phyloP scores from a whole-genome alignment of 2,329 filamentous ascomycete genomes.

The Ascosphaera acerosa region DNA sequence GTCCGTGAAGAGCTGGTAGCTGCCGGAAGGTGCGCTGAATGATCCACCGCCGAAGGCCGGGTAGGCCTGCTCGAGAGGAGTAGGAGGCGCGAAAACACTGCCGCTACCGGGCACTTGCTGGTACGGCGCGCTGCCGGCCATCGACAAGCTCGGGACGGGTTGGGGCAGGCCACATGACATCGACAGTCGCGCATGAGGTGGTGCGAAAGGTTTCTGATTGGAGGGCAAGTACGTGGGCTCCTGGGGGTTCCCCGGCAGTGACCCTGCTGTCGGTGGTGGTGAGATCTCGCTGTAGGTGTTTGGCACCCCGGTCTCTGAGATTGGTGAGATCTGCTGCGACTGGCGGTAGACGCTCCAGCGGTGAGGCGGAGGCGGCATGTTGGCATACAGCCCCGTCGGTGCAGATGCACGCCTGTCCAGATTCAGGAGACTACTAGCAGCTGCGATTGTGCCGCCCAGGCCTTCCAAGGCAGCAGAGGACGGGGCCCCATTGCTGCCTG shows the following conservation, averaged over 20 bases:
- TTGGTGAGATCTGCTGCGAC: background rate
- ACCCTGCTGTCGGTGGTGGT: background rate
- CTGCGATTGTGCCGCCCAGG: background rate
- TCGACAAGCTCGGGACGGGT: too few species aligned
- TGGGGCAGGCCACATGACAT: too few species aligned
- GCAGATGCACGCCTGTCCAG: background rate
- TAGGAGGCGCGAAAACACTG: too few species aligned
- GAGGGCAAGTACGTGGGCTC: background rate
- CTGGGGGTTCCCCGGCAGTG: background rate
- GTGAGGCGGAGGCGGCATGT: background rate
- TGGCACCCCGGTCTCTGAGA: background rate
- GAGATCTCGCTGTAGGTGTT: background rate
- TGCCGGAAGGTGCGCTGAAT: too few species aligned
- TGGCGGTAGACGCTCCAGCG: background rate
- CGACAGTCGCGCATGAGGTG: too few species aligned
- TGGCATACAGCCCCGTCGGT: background rate
- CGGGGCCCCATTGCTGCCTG: background rate
- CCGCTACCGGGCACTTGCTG: too few species aligned
- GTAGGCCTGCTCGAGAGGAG: too few species aligned
- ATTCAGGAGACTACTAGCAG: background rate
- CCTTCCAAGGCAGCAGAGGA: background rate
- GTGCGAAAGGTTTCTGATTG: too few species aligned
- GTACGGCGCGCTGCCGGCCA: too few species aligned
- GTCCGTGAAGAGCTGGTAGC: constrained; percentile 5
- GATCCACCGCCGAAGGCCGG: too few species aligned